Evolutionary conservation across 345 rosid species (phyloP), one percentile per base, ranked within the genome.

Genomic region (Populus ilicifolia): DNA sequence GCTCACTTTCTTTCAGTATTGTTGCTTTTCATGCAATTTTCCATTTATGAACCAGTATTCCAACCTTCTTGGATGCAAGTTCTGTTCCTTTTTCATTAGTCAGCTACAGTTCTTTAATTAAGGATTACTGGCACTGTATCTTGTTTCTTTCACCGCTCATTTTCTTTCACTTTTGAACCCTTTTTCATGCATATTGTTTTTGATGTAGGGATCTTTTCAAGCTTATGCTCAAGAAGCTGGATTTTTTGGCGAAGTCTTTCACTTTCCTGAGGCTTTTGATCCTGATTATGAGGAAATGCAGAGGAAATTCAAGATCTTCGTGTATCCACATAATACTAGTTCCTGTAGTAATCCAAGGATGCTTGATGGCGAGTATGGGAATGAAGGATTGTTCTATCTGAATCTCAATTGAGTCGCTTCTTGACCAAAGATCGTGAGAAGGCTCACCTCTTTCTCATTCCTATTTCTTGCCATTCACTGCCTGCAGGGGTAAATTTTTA

Each of bases 261-360:
- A 74, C 73, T 74, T 52, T 1, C 25, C 71, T 73, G 35, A 30
- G 67, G 71, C 20, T 33, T 81, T 81, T 72, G 64, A 77, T 46
- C 50, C 16, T 17, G 67, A 74, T 65, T 77, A 77, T 12, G 72
- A 27, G 16, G 64, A 88, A 76, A 94, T 92, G 98, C 94, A 90
- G 89, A 82, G 35, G 75, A 83, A 82, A 21, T 92, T 94, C 84
- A 71, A 68, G 36, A 48, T 77, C 41, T 82, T 74, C 46, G 71
- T 71, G 59, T 75, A 78, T 74, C 77, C 79, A 11, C 36, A 70
- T 11, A 71, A 27, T 10, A 33, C 54, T 16, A 50, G 20, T 50
- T 14, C 35, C 2, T 69, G 33, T 41, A 29, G 35, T 33, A 62
- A 27, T 25, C 73, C 73, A 0, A 36, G 27, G n/a, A 71, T 23